phyloP scores from a whole-genome alignment of 2,329 filamentous ascomycete genomes.

The Didymellaceae sp. region DNA sequence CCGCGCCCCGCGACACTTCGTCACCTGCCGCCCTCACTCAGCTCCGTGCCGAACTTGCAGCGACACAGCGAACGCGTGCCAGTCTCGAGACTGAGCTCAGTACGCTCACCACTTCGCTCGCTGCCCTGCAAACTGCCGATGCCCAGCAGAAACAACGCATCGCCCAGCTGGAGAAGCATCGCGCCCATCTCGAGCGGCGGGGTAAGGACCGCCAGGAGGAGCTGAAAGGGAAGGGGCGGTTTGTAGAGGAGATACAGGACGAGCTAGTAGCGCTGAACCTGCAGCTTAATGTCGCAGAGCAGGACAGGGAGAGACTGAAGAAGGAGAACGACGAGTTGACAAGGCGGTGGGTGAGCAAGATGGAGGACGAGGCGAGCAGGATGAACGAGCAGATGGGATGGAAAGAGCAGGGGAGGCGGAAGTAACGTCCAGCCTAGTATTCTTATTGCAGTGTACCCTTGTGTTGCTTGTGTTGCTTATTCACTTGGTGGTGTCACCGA shows the following conservation, averaged over 20 bases:
- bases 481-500: background rate
- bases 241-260: constrained; percentile 88
- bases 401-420: constrained; percentile 27
- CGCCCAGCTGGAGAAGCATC: constrained; percentile 67
- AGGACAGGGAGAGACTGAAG: constrained; percentile 73
- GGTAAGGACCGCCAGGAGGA: constrained; percentile 86
- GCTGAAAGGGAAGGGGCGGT: constrained; percentile 78
- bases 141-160: constrained; percentile 68
- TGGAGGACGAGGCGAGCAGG: constrained; percentile 82
- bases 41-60: constrained; percentile 69
- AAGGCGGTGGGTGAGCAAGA: constrained; percentile 87
- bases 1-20: constrained; percentile 21
- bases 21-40: constrained; percentile 35
- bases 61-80: constrained; percentile 76
- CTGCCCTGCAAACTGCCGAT: constrained; percentile 65
- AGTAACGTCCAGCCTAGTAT: background rate
- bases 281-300: constrained; percentile 84
- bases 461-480: background rate
- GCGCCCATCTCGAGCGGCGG: constrained; percentile 66
- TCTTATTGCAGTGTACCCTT: too few species aligned
- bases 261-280: constrained; percentile 88
- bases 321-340: constrained; percentile 89
- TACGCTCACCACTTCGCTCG: constrained; percentile 68
- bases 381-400: constrained; percentile 68
- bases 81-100: constrained; percentile 70